These are phyloP conservation scores for Xylaria flabelliformis DNA, from an alignment of 495 filamentous ascomycete species.

Conservation along the genomic window DNA sequence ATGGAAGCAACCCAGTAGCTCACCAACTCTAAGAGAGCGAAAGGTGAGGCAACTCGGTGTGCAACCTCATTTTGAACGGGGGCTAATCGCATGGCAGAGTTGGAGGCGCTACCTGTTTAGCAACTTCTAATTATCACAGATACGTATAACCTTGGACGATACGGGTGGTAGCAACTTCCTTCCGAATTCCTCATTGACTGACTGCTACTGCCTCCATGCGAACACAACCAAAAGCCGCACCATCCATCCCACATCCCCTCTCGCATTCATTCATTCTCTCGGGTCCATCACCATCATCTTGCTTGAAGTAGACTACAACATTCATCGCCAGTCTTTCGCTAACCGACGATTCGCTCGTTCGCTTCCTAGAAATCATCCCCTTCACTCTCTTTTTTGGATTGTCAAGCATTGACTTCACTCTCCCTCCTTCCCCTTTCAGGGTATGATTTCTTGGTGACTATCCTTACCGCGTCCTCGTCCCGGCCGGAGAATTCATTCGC, in stretches of 20 bases:
- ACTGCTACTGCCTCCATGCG: not conserved
- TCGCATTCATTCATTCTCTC: not conserved
- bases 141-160: too few relatives aligned
- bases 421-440: slow-evolving; percentile 25
- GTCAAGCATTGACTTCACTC: slow-evolving; percentile 39
- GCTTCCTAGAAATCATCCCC: slow-evolving; percentile 8
- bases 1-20: not conserved
- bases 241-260: not conserved
- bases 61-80: not conserved
- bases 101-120: not conserved
- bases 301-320: slow-evolving; percentile 26
- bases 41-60: not conserved
- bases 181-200: not conserved
- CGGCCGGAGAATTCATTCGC: slow-evolving; percentile 30
- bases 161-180: too few relatives aligned
- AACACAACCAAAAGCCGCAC: not conserved
- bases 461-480: slow-evolving; percentile 32
- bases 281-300: not conserved
- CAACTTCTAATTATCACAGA: not conserved
- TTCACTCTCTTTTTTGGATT: slow-evolving; percentile 33
- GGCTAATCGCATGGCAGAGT: not conserved
- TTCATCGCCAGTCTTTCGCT: slow-evolving; percentile 23
- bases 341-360: not conserved
- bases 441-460: slow-evolving; percentile 42
- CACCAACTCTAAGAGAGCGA: not conserved